phyloP scores from a whole-genome alignment of 2,329 filamentous ascomycete genomes.

The Clarireedia sp. region DNA sequence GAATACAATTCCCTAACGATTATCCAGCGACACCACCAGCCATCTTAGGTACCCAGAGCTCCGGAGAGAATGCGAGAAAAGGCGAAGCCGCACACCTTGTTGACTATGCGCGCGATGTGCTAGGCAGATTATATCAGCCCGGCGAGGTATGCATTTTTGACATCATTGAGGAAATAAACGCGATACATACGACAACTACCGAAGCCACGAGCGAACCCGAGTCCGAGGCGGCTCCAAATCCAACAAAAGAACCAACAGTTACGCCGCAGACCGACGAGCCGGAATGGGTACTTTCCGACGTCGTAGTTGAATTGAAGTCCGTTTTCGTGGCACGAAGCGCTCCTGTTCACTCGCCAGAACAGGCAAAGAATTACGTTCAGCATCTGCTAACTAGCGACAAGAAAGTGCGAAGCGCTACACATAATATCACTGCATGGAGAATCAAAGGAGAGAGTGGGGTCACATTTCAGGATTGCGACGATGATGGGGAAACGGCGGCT shows the following conservation, averaged over 20 bases:
- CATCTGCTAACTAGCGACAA: constrained; percentile 77
- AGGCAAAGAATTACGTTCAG: constrained; percentile 63
- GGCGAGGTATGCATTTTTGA: constrained; percentile 86
- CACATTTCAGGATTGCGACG: constrained; percentile 82
- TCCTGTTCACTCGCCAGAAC: constrained; percentile 56
- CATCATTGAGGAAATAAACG: constrained; percentile 67
- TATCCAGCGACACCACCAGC: constrained; percentile 71
- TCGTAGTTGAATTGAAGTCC: constrained; percentile 74
- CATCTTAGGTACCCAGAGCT: constrained; percentile 71
- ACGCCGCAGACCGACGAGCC: constrained; percentile 24
- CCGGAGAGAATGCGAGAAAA: constrained; percentile 57
- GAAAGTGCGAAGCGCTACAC: constrained; percentile 76
- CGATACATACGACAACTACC: background rate
- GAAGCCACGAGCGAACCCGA: background rate
- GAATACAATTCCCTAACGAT: constrained; percentile 57
- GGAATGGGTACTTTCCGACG: constrained; percentile 67
- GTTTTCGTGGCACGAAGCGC: constrained; percentile 77
- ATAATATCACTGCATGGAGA: constrained; percentile 94
- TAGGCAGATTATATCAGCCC: constrained; percentile 60
- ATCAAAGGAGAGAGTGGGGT: constrained; percentile 51
- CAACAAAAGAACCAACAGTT: constrained; percentile 11
- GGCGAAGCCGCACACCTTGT: constrained; percentile 67
- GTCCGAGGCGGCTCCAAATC: background rate
- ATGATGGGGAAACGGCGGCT: constrained; percentile 91
- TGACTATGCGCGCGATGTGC: constrained; percentile 57